Evolutionary conservation across 2,329 filamentous ascomycete species (phyloP).

Genomic region (Fusarium sp.): DNA sequence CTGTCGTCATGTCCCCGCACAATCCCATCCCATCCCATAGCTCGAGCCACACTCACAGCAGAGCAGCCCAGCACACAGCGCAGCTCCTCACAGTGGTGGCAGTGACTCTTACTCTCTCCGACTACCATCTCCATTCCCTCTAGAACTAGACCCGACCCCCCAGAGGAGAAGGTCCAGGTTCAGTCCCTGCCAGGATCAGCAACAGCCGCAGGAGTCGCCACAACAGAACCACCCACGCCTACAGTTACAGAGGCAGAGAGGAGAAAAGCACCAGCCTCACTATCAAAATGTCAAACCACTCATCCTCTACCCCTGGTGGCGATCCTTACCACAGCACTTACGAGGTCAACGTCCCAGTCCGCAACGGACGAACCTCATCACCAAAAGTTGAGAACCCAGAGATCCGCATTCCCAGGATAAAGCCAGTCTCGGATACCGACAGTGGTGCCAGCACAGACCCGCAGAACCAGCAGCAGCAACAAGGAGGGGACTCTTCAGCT

Average conservation of each 20-base stretch:
- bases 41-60: constrained; percentile 34
- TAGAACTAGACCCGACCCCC: constrained; percentile 23
- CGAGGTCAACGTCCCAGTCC: constrained; percentile 43
- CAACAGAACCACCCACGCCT: constrained; percentile 5
- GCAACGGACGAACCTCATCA: constrained; percentile 23
- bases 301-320: constrained; percentile 33
- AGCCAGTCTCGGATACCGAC: constrained; percentile 49
- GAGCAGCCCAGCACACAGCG: background rate
- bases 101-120: constrained; percentile 23
- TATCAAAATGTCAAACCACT: constrained; percentile 15
- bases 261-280: background rate
- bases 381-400: constrained; percentile 35
- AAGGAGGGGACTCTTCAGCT: background rate
- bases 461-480: constrained; percentile 11
- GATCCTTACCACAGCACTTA: constrained; percentile 46
- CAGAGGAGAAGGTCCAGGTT: background rate
- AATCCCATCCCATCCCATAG: constrained; percentile 6
- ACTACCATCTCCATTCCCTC: constrained; percentile 20
- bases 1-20: constrained; percentile 45
- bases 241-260: background rate
- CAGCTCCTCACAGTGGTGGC: constrained; percentile 22
- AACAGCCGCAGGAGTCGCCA: background rate
- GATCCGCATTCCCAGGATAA: constrained; percentile 55
- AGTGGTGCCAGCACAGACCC: constrained; percentile 16
- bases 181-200: constrained; percentile 11